Evolutionary conservation across 345 rosid genomes (phyloP).

Genomic region (Citrus cavaleriei): DNA sequence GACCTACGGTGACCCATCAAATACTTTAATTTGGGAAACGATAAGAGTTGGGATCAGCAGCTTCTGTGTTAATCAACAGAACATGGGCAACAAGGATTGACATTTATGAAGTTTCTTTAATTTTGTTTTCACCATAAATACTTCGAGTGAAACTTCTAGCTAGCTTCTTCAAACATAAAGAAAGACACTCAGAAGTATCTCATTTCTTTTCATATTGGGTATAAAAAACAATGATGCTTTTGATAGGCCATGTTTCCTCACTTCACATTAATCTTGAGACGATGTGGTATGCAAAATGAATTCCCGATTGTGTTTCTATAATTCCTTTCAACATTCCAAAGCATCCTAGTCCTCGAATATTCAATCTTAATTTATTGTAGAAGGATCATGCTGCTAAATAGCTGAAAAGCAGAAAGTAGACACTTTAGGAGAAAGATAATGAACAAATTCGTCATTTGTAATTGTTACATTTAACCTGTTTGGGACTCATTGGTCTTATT

Average conservation of each 20-base stretch:
- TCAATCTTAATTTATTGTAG: neutral
- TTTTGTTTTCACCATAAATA: neutral
- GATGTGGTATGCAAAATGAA: neutral
- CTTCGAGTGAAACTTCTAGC: neutral
- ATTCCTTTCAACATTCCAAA: neutral
- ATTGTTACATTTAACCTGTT: neutral
- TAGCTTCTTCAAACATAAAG: neutral
- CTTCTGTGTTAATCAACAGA: conserved; percentile 4
- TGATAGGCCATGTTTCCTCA: neutral
- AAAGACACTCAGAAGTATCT: neutral
- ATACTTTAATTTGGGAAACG: conserved; percentile 9
- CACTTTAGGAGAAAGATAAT: neutral
- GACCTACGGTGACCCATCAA: conserved; percentile 9
- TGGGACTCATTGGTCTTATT: neutral
- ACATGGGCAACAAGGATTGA: neutral
- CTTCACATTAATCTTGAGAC: neutral
- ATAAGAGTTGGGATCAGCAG: conserved; percentile 2
- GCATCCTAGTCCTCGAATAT: neutral
- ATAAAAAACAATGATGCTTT: neutral
- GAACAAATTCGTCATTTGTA: neutral
- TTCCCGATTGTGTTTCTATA: neutral
- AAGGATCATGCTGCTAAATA: too few species aligned
- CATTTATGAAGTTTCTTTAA: neutral
- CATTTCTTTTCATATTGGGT: neutral
- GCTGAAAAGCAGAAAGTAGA: neutral